A percentile compares a stretch with the other conserved stretches of the same genome.
phyloP scores from a whole-genome alignment of 768 basidiomycete genomes.

The Strobilomyces dryophilus region DNA sequence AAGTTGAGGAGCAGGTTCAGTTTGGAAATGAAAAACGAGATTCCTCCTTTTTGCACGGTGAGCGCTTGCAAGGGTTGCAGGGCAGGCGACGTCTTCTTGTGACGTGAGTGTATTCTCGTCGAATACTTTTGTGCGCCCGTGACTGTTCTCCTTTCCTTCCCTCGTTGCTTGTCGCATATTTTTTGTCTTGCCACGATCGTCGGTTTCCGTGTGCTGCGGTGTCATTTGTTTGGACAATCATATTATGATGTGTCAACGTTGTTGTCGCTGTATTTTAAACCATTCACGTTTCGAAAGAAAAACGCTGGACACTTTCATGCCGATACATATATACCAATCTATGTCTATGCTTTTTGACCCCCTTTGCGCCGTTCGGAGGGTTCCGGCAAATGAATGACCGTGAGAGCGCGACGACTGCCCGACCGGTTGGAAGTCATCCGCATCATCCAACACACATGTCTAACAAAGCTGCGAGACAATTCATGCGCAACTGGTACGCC shows the following conservation, averaged over 20 bases:
- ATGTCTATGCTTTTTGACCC: slow-evolving; percentile 21
- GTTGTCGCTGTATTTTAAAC: slow-evolving; percentile 31
- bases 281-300: slow-evolving; percentile 12
- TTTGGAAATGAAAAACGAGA: slow-evolving; percentile 27
- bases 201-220: slow-evolving; percentile 3
- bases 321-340: slow-evolving; percentile 8
- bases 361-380: slow-evolving; percentile 4
- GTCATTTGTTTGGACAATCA: slow-evolving; percentile 10
- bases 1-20: slow-evolving; percentile 56
- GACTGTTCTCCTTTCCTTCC: not conserved
- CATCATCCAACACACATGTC: slow-evolving; percentile 20
- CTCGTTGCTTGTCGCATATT: slow-evolving; percentile 19
- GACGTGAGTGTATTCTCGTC: slow-evolving; percentile 19
- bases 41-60: slow-evolving; percentile 19
- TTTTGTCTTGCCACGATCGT: slow-evolving; percentile 5
- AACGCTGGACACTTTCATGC: slow-evolving; percentile 28
- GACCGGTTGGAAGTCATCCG: no score
- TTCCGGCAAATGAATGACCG: slow-evolving; percentile 13
- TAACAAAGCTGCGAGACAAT: slow-evolving; percentile 19
- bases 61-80: slow-evolving; percentile 30
- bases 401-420: slow-evolving; percentile 6
- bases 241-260: slow-evolving; percentile 23
- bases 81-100: slow-evolving; percentile 23
- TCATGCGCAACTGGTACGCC: slow-evolving; percentile 42
- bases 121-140: not conserved